Evolutionary conservation across 768 basidiomycete species (phyloP), one percentile per base, ranked within the genome.

Genomic region (Boletus patriciae): DNA sequence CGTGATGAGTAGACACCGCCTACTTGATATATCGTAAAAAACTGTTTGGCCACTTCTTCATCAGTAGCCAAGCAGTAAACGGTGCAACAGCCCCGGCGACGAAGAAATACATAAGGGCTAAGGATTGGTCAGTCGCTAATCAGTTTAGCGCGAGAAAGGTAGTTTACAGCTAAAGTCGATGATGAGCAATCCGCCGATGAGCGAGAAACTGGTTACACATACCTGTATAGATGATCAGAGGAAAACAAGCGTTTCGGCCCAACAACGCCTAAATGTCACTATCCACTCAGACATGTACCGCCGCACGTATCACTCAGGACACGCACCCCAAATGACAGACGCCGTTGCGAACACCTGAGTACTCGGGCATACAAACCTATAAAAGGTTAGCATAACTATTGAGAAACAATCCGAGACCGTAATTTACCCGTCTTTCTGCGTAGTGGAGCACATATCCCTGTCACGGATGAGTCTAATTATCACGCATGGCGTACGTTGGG

Each of bases 71-170:
- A 18, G 83, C 77, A 38, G 84, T 65, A 45, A 88, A 64, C 0
- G 90, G 90, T 33, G 83, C 80, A 15, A 83, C 62, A 9, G 87
- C 83, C 29, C 92, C 91, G 42, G 87, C 76, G 48, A 89, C 71
- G 76, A 93, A 92, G 74, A 90, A 91, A 56, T 83, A 84, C 18
- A 82, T 67, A 21, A 92, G 72, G 5, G 78, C 85, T 82, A 23
- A 2, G 36, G 45, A 57, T n/a, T 12, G 47, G 27, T 79, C 70
- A 72, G 75, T 33, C 3, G 18, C 7, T 23, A 27, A 31, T 52
- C 38, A n/a, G 19, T 34, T 51, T 37, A 50, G 53, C 46, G 36
- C 46, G 52, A 18, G 66, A 59, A 45, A 50, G 6, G 61, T 31
- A 12, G 64, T 55, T 53, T 62, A 66, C 68, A 41, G 46, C 63